A percentile compares a stretch with the other conserved stretches of the same genome.
Evolutionary conservation across 1,139 yeast species (phyloP).

Genomic region (Geotrichum phurueaensis): DNA sequence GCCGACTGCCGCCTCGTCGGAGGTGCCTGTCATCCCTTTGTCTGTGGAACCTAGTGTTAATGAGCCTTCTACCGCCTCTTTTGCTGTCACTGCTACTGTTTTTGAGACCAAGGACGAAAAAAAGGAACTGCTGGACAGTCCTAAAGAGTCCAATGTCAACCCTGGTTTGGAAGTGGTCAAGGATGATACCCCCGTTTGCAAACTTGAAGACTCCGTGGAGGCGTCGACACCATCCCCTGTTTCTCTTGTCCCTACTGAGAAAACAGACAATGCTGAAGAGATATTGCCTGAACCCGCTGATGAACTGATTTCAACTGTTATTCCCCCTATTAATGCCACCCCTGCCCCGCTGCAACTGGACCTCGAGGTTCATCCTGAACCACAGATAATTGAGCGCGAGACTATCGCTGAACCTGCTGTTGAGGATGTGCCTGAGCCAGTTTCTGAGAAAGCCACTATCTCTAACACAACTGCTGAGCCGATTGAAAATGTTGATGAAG

Average conservation of each 20-base stretch:
- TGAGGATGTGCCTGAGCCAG: background rate
- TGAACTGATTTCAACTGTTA: background rate
- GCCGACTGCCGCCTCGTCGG: background rate
- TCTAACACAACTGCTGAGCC: background rate
- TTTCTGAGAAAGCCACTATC: background rate
- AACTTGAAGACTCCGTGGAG: background rate
- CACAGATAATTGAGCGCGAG: background rate
- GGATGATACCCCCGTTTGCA: background rate
- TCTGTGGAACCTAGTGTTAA: background rate
- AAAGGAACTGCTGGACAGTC: background rate
- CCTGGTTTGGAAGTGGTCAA: background rate
- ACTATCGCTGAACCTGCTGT: background rate
- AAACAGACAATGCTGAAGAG: background rate
- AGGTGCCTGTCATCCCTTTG: background rate
- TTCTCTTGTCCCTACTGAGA: background rate
- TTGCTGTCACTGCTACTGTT: background rate
- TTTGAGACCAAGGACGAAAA: background rate
- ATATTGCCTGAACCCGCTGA: background rate
- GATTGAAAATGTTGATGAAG: background rate
- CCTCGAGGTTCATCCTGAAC: background rate
- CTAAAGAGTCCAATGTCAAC: background rate
- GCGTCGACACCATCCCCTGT: background rate
- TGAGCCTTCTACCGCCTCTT: background rate
- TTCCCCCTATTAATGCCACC: background rate
- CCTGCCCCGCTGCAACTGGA: background rate